Conservation (phyloP, 2,329 filamentous ascomycete genomes). For the Colletotrichum falcatum region DNA sequence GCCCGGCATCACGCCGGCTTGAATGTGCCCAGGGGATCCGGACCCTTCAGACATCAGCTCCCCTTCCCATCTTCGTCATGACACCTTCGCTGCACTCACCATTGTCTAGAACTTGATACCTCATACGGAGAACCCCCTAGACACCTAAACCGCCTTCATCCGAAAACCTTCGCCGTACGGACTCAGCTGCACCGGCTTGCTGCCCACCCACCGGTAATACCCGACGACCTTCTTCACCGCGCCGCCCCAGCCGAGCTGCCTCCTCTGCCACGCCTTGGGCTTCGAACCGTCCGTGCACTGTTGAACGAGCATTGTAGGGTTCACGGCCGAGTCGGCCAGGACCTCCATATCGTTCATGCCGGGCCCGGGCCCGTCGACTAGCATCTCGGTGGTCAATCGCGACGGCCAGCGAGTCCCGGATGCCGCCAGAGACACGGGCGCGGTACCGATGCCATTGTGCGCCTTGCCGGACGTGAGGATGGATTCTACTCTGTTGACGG, state of each 20-base stretch:
- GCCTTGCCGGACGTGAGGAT: slow-evolving; percentile 9
- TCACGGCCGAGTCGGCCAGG: slow-evolving; percentile 40
- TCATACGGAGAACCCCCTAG: background rate
- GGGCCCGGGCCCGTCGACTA: slow-evolving; percentile 39
- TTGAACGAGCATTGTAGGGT: slow-evolving; percentile 48
- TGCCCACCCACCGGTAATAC: slow-evolving; percentile 46
- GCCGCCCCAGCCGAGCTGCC: slow-evolving; percentile 60
- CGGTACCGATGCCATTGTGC: background rate
- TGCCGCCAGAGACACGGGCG: slow-evolving; percentile 47
- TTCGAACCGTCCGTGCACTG: slow-evolving; percentile 45
- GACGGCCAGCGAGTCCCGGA: slow-evolving; percentile 14
- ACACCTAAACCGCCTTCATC: slow-evolving; percentile 30
- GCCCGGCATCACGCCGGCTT: background rate
- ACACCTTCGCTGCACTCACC: background rate
- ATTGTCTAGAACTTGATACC: background rate
- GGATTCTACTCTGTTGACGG: slow-evolving; percentile 44
- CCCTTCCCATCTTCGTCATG: background rate
- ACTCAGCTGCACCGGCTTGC: slow-evolving; percentile 35
- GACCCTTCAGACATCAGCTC: background rate
- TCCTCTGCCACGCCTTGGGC: slow-evolving; percentile 55
- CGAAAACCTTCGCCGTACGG: slow-evolving; percentile 33
- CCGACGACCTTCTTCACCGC: slow-evolving; percentile 57
- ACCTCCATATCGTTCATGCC: slow-evolving; percentile 41
- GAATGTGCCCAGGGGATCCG: too few relatives aligned
- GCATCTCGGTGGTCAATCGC: slow-evolving; percentile 37